These are phyloP conservation scores for Stentor roeselii DNA, from an alignment of 73 alveolate genomes.

Conservation along the genomic window DNA sequence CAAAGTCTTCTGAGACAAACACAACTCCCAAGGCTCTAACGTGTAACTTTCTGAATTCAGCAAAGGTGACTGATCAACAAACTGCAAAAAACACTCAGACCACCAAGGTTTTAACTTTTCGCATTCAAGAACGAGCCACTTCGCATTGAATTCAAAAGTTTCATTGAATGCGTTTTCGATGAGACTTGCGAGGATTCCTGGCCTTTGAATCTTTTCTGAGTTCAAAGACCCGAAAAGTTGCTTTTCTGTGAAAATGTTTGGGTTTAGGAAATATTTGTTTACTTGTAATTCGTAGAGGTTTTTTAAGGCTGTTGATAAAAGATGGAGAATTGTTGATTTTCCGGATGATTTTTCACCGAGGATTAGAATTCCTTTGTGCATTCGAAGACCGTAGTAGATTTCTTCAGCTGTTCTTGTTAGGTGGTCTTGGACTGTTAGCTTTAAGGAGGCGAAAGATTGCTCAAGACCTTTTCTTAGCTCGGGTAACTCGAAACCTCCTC, in stretches of 20 bases:
- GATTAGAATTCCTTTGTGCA: neutral
- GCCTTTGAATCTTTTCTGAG: neutral
- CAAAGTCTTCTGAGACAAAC: neutral
- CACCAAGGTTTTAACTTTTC: slow-evolving; percentile 16
- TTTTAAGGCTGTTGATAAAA: neutral
- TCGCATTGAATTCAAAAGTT: neutral
- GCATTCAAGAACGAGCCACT: slow-evolving; percentile 11
- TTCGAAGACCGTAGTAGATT: neutral
- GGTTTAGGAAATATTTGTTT: neutral
- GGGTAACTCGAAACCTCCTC: neutral
- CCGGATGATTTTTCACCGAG: slow-evolving; percentile 17
- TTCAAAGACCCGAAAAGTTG: slow-evolving; percentile 15
- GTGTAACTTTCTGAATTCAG: neutral
- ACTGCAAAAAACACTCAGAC: neutral
- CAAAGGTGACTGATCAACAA: neutral
- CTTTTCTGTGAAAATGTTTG: slow-evolving; percentile 18
- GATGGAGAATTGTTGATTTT: neutral
- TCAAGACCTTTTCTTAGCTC: slow-evolving; percentile 22
- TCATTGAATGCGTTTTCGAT: neutral
- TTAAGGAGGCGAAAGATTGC: neutral
- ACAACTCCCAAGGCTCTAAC: slow-evolving; percentile 22
- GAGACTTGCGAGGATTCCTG: neutral
- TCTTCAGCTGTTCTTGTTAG: neutral
- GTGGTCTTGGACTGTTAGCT: neutral
- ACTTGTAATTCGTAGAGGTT: neutral